Percentiles rank a stretch among this genome's conserved stretches.
Evolutionary conservation across 192 early-diverging fungal species (phyloP).

Genomic region (Coemansia guatemalensis): DNA sequence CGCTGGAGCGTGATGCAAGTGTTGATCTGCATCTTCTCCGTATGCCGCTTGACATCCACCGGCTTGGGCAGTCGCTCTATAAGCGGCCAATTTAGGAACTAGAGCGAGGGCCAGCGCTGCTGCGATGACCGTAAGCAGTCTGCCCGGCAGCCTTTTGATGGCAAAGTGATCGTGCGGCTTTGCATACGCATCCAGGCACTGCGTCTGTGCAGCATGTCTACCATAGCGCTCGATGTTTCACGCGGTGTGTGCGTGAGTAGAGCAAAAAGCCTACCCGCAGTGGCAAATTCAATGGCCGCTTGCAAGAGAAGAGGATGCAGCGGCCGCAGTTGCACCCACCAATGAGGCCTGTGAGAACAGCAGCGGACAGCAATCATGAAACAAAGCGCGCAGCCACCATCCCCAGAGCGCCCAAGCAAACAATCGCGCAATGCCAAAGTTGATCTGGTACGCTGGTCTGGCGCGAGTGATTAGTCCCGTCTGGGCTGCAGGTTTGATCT

Average conservation of each 20-base stretch:
- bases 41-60: slow-evolving; percentile 79
- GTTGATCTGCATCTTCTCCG: slow-evolving; percentile 87
- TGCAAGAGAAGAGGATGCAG: not conserved
- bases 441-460: slow-evolving; percentile 6
- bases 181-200: slow-evolving; percentile 84
- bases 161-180: slow-evolving; percentile 97
- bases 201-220: slow-evolving; percentile 39
- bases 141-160: slow-evolving; percentile 77
- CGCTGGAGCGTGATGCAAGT: slow-evolving; percentile 90
- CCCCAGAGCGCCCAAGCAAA: not conserved
- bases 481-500: not conserved
- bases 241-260: not conserved
- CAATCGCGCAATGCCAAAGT: not conserved
- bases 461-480: not conserved
- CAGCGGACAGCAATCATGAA: not conserved
- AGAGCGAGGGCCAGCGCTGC: slow-evolving; percentile 71
- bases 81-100: slow-evolving; percentile 78
- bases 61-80: slow-evolving; percentile 70
- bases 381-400: slow-evolving; percentile 1
- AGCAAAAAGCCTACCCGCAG: not conserved
- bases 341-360: not conserved
- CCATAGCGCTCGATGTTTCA: slow-evolving; percentile 6
- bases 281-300: not conserved
- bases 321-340: not conserved
- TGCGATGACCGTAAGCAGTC: slow-evolving; percentile 80